A percentile compares a stretch with the other conserved stretches of the same genome.
phyloP scores from a whole-genome alignment of 805 yeast species.

The Suhomyces sp. region DNA sequence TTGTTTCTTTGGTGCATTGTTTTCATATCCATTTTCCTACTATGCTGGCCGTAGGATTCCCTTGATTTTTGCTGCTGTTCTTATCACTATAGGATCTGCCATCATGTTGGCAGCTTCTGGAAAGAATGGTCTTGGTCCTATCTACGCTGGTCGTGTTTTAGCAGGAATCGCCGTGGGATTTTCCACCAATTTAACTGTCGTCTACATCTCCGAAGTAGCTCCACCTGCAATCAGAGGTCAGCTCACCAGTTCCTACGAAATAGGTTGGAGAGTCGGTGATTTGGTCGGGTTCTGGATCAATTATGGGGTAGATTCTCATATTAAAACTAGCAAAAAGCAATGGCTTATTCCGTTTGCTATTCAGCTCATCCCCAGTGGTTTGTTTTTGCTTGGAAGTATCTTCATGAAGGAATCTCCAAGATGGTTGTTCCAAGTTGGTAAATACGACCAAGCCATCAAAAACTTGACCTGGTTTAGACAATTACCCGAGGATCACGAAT shows the following conservation, averaged over 20 bases:
- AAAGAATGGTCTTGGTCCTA: conserved; percentile 32
- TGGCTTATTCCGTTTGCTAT: conserved; percentile 43
- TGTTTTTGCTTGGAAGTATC: conserved; percentile 32
- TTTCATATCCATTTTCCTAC: conserved; percentile 36
- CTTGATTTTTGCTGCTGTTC: conserved; percentile 29
- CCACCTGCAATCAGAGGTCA: conserved; percentile 39
- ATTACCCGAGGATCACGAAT: conserved; percentile 34
- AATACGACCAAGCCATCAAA: conserved; percentile 30
- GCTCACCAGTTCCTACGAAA: conserved; percentile 31
- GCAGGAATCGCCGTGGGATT: conserved; percentile 39
- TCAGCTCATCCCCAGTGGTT: conserved; percentile 37
- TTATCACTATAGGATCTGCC: conserved; percentile 37
- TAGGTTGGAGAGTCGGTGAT: conserved; percentile 42
- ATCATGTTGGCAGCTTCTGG: conserved; percentile 34
- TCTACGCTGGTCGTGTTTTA: conserved; percentile 37
- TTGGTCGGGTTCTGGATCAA: conserved; percentile 40
- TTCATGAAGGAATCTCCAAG: conserved; percentile 37
- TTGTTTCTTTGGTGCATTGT: conserved; percentile 39
- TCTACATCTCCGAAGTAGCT: conserved; percentile 33
- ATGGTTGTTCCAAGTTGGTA: conserved; percentile 34
- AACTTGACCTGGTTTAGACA: conserved; percentile 37
- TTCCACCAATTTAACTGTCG: conserved; percentile 37
- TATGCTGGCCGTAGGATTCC: conserved; percentile 34
- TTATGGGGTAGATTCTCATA: conserved; percentile 31
- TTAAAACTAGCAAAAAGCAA: conserved; percentile 26